A percentile compares a stretch with the other conserved stretches of the same genome.
Evolutionary conservation across 805 yeast genomes (phyloP).

Genomic region (Candida parachauliodes): DNA sequence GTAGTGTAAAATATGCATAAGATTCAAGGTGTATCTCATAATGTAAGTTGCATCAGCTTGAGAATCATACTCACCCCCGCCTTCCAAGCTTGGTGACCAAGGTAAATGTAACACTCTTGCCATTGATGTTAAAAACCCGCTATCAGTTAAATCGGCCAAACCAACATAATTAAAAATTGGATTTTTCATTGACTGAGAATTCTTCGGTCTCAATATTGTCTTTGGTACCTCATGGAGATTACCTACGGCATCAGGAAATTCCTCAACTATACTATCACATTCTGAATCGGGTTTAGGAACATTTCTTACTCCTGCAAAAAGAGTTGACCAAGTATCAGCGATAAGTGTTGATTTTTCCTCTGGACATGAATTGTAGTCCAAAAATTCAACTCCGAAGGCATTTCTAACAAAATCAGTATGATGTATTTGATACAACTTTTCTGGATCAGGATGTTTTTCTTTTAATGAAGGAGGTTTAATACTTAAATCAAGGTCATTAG

Average conservation of each 20-base stretch:
- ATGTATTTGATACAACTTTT: constrained; percentile 19
- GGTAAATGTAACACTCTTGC: constrained; percentile 39
- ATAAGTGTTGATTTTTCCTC: constrained; percentile 29
- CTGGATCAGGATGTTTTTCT: constrained; percentile 24
- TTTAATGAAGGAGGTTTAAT: constrained; percentile 17
- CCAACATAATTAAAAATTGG: constrained; percentile 32
- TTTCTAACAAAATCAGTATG: constrained; percentile 38
- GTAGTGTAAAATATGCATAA: constrained; percentile 38
- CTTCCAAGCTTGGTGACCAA: constrained; percentile 38
- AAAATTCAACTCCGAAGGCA: constrained; percentile 36
- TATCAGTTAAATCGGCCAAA: constrained; percentile 35
- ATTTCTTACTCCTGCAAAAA: constrained; percentile 31
- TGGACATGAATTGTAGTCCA: constrained; percentile 28
- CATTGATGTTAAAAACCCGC: constrained; percentile 38
- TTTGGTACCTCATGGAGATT: constrained; percentile 6
- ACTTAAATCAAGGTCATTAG: constrained; percentile 9
- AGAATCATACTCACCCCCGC: constrained; percentile 29
- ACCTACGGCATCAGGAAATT: constrained; percentile 8
- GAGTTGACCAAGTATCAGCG: constrained; percentile 38
- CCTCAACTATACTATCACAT: constrained; percentile 8
- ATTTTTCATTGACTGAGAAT: constrained; percentile 19
- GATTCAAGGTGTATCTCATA: constrained; percentile 27
- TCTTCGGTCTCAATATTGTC: constrained; percentile 12
- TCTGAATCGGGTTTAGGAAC: constrained; percentile 11
- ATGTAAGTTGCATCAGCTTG: constrained; percentile 28